Conservation (phyloP, 345 rosid species). For the Alliaria petiolata region DNA sequence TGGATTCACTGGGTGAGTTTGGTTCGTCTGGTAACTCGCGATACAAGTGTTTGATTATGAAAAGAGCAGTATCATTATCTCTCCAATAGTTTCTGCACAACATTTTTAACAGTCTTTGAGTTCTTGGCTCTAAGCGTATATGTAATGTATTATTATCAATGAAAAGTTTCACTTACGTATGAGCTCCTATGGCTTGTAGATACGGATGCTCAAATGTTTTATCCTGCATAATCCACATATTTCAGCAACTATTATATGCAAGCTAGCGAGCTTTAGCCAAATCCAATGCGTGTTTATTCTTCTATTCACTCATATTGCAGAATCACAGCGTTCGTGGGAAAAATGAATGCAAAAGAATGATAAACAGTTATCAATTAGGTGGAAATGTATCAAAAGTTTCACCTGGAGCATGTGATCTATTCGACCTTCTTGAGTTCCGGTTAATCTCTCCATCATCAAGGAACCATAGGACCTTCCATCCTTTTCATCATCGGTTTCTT, state of each 20-base stretch:
- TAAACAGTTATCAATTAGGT: neutral
- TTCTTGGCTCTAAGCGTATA: neutral
- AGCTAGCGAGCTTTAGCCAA: constrained; percentile 6
- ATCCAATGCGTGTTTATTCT: neutral
- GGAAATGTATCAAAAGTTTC: constrained; percentile 15
- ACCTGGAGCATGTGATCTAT: constrained; percentile 96
- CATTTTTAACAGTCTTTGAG: neutral
- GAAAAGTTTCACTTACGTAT: constrained; percentile 62
- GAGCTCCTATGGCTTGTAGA: constrained; percentile 90
- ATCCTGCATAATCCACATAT: constrained; percentile 50
- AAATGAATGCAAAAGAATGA: neutral
- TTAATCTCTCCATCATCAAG: constrained; percentile 75
- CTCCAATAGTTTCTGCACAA: constrained; percentile 96
- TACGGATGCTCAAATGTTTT: constrained; percentile 94
- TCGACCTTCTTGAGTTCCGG: constrained; percentile 76
- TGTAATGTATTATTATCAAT: neutral
- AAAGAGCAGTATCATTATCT: constrained; percentile 87
- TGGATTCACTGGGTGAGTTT: constrained; percentile 29
- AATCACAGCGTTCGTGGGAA: neutral
- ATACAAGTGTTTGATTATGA: constrained; percentile 81
- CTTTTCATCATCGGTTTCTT: constrained; percentile 41
- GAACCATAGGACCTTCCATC: constrained; percentile 75
- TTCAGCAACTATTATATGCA: neutral
- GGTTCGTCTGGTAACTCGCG: constrained; percentile 66
- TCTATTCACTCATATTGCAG: neutral